A percentile compares a stretch with the other conserved stretches of the same genome.
Conservation (phyloP, 75 land plant species). For the Selaginella moellendorffii region DNA sequence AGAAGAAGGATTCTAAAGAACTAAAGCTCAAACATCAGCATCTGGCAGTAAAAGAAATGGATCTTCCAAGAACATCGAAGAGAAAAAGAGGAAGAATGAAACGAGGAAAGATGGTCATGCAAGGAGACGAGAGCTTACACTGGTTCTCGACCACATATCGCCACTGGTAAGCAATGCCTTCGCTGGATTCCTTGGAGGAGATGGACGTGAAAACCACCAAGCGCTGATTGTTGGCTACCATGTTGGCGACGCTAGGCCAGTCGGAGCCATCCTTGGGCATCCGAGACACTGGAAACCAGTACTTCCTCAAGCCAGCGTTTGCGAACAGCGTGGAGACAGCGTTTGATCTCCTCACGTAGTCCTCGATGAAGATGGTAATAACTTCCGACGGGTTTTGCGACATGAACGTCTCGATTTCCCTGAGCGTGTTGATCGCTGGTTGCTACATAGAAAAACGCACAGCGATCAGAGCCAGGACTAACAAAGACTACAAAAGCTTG, state of each 20-base stretch:
- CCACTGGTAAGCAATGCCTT: slow-evolving; percentile 83
- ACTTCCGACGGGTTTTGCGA: slow-evolving; percentile 45
- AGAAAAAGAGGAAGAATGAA: neutral
- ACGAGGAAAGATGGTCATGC: neutral
- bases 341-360: slow-evolving; percentile 40
- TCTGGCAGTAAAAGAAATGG: too few species aligned
- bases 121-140: slow-evolving; percentile 30
- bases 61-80: too few species aligned
- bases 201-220: slow-evolving; percentile 61
- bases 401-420: slow-evolving; percentile 47
- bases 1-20: too few species aligned
- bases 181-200: slow-evolving; percentile 43
- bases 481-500: neutral
- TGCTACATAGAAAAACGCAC: slow-evolving; percentile 27
- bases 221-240: slow-evolving; percentile 50
- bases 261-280: slow-evolving; percentile 66
- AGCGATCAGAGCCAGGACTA: too few species aligned
- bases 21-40: too few species aligned
- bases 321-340: slow-evolving; percentile 55
- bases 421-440: slow-evolving; percentile 58
- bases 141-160: slow-evolving; percentile 60
- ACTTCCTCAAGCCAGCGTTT: slow-evolving; percentile 50
- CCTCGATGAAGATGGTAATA: slow-evolving; percentile 73
- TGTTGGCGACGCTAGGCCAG: slow-evolving; percentile 63
- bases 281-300: slow-evolving; percentile 51